phyloP scores from a whole-genome alignment of 2,329 filamentous ascomycete genomes.

The Penicillium sp. region DNA sequence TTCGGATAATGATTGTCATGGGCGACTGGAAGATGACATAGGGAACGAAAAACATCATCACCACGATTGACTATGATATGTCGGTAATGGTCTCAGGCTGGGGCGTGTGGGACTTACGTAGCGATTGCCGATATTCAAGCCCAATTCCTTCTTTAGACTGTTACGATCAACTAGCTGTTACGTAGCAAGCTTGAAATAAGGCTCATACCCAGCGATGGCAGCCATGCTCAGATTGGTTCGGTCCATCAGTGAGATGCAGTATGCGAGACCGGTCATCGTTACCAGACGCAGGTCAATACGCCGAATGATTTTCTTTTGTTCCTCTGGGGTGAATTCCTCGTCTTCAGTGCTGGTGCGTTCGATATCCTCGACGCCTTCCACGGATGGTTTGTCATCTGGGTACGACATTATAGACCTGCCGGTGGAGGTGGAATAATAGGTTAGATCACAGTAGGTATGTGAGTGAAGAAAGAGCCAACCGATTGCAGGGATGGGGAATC shows the following conservation, averaged over 20 bases:
- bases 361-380: slow-evolving; percentile 18
- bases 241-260: slow-evolving; percentile 73
- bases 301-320: slow-evolving; percentile 64
- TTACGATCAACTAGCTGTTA: background rate
- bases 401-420: slow-evolving; percentile 2
- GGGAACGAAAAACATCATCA: slow-evolving; percentile 33
- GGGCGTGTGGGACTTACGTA: slow-evolving; percentile 12
- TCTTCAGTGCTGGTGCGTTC: slow-evolving; percentile 6
- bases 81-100: background rate
- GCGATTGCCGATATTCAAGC: slow-evolving; percentile 12
- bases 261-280: slow-evolving; percentile 59
- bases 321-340: slow-evolving; percentile 34
- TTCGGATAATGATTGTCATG: slow-evolving; percentile 29
- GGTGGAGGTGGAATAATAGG: background rate
- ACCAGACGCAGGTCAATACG: slow-evolving; percentile 64
- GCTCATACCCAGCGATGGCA: slow-evolving; percentile 59
- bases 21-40: slow-evolving; percentile 31
- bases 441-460: no score
- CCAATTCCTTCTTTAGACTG: slow-evolving; percentile 15
- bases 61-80: slow-evolving; percentile 25
- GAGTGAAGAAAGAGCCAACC: no score
- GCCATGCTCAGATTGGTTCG: slow-evolving; percentile 65
- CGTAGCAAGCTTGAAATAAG: background rate
- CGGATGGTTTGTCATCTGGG: slow-evolving; percentile 16
- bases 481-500: background rate